Base-by-base conservation (phyloP, 352 stramenopile genomes). In the Globisporangium paroecandrum region DNA sequence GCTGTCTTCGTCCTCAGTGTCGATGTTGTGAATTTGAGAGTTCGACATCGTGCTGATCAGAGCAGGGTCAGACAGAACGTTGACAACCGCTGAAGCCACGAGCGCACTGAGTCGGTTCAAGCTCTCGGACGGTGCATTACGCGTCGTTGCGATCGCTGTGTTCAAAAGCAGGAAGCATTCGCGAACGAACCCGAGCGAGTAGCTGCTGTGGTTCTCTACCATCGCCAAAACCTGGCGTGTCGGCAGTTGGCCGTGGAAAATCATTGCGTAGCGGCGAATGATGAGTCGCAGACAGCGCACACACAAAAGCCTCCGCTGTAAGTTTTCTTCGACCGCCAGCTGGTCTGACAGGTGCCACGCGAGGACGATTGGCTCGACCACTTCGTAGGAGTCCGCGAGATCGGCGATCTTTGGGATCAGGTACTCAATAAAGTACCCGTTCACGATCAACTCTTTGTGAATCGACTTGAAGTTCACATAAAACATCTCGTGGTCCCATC, bases 401-500 rank as follows among this genome's bases (percentile, higher is more conserved):
- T 95, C 81, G 5, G 74, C 82, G 22, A 95, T 61, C 36, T 77
- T 81, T 6, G 84, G 85, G 47, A 94, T 90, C 55, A 95, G 66
- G 59, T 83, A 79, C 29, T 93, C 77, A 51, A 95, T 69, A 69
- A 94, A 94, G 66, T 93, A 94, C 10, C 78, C 84, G 57, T 93
- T 90, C 58, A 95, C 87, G 22, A 93, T 65, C 13, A 95, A 73
- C 56, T 95, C 85, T 12, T 76, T 66, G 34, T 92, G 73, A 53
- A 94, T 89, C 41, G 87, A 94, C 27, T 72, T 56, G 58, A 91
- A 95, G 24, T 82, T 77, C 27, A 94, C 83, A 55, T 86, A 82
- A 38, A 93, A 94, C 83, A 92, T 86, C 61, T 95, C 85, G 66
- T 93, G 76, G 58, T 93, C 76, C 87, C 87, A 95, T 3, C 76